Base-by-base conservation (phyloP, 148 eudicot genomes). In the Persicaria maculosa region DNA sequence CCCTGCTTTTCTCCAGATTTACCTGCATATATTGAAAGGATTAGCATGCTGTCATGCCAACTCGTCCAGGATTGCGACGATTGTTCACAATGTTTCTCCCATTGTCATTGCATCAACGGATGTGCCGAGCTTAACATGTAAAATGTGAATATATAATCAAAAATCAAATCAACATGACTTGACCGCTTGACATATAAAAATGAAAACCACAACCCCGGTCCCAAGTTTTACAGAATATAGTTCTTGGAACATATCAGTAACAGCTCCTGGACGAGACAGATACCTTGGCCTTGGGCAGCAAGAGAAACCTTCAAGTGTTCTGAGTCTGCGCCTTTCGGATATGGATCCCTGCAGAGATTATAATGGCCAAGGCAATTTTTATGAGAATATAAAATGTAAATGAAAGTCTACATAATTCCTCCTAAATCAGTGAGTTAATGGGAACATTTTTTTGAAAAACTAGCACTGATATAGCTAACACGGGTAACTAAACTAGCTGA, bases 271-370 rank as follows among this genome's bases (percentile, higher is more conserved):
- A 71, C 31, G 54, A 47, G 40, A 71, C 19, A 7, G 20, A 71
- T 45, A 71, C 54, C 50, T 45, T 4, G 53, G 25, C 88, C 89
- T 53, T 67, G 82, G 72, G 84, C 81, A 50, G 88, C 78, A 68
- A 81, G 79, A 78, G 89, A 77, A 12, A 76, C 68, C 79, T 74
- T 84, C 74, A 87, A 81, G 77, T 58, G 65, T 53, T 87, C 84
- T 44, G 80, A 69, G 62, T 85, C 83, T 9, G 83, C 82, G 15
- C 89, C 88, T 68, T 79, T 86, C 22, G 91, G 89, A 81, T 84
- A 81, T 47, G 98, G 96, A 81, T 93, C 92, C 98, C 98, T 93
- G 88, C 58, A 52, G 78, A 44, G 55, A 19, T 75, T 50, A 40
- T 17, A 62, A 44, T 4, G 4, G 40, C 44, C 59, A 36, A 22